Evolutionary conservation across 2,329 filamentous ascomycete genomes (phyloP), one percentile per base, ranked within the genome.

Genomic region (Sarocladium strictum): DNA sequence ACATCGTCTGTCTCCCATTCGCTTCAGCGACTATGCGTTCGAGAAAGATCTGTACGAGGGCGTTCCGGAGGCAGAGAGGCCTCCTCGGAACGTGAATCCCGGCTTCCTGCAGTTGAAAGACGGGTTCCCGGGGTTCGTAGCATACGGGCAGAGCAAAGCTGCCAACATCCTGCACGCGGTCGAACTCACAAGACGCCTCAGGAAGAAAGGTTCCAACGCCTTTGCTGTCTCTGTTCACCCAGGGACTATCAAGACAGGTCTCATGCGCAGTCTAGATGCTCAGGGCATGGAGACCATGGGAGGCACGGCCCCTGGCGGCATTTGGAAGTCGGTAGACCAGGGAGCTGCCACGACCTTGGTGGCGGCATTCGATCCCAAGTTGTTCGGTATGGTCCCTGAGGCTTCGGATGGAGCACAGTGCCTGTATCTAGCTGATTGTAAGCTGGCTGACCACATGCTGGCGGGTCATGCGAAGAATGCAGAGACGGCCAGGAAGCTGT

Each of bases 1-100:
- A 1, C 69, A 79, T 57, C 65, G 70, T 5, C 49, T 77, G 12
- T 62, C 64, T 2, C 71, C 70, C 1, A 62, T 78, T 15, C 64
- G 73, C 2, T 77, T 72, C 56, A 64, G 67, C 43, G 75, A 78
- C 59, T 70, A 65, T 37, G 72, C 75, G 32, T 77, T 77, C 56
- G 32, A 55, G 21, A 47, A 38, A 23, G 29, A 35, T 35, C 37
- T 55, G 5, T 29, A 51, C 23, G n/a, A 38, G 12, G 33, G 6
- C 11, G 17, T 41, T 11, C 38, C 38, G 19, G 43, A 37, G 23
- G 23, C 2, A 40, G 17, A 27, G 43, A 19, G 24, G 9, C 45
- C 53, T 51, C 27, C 29, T n/a, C 12, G 9, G n/a, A 26, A 29
- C 33, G 53, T 41, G 24, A n/a, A 35, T 19, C 45, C 29, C 12